A percentile compares a stretch with the other conserved stretches of the same genome.
phyloP scores from a whole-genome alignment of 2,329 filamentous ascomycete species.

The Myotisia sp. region DNA sequence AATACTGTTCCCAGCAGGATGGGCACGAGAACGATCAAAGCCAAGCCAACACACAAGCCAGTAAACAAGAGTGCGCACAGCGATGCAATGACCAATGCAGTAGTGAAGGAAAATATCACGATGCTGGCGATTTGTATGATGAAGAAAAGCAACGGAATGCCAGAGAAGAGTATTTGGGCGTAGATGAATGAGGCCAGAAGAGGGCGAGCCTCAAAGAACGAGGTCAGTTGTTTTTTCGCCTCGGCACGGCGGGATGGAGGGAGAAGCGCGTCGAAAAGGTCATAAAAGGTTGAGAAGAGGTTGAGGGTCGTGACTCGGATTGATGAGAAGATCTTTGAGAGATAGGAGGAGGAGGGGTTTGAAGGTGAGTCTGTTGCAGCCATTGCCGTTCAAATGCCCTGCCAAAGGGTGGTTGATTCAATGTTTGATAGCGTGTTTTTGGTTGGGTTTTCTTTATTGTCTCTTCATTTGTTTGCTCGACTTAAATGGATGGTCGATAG shows the following conservation, averaged over 20 bases:
- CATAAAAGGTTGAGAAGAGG: slow-evolving; percentile 9
- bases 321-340: slow-evolving; percentile 2
- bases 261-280: slow-evolving; percentile 38
- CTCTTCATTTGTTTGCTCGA: no score
- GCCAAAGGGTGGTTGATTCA: no score
- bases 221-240: slow-evolving; percentile 38
- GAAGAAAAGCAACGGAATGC: slow-evolving; percentile 56
- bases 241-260: slow-evolving; percentile 47
- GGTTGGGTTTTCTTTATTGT: no score
- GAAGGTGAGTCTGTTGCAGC: no score
- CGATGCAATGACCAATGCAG: slow-evolving; percentile 41
- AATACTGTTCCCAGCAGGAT: slow-evolving; percentile 52
- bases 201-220: slow-evolving; percentile 51
- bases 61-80: slow-evolving; percentile 45
- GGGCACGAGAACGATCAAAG: slow-evolving; percentile 53
- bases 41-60: slow-evolving; percentile 53
- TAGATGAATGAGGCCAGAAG: slow-evolving; percentile 55
- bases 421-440: no score
- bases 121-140: slow-evolving; percentile 49
- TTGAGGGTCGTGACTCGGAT: slow-evolving; percentile 2
- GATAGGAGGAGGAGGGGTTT: slow-evolving; percentile 1
- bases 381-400: no score
- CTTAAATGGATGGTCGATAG: no score
- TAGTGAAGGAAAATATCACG: slow-evolving; percentile 47
- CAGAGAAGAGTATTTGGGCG: slow-evolving; percentile 49